Evolutionary conservation across 306 rosid genomes (phyloP), one percentile per base, ranked within the genome.

Genomic region (Prunus mira): DNA sequence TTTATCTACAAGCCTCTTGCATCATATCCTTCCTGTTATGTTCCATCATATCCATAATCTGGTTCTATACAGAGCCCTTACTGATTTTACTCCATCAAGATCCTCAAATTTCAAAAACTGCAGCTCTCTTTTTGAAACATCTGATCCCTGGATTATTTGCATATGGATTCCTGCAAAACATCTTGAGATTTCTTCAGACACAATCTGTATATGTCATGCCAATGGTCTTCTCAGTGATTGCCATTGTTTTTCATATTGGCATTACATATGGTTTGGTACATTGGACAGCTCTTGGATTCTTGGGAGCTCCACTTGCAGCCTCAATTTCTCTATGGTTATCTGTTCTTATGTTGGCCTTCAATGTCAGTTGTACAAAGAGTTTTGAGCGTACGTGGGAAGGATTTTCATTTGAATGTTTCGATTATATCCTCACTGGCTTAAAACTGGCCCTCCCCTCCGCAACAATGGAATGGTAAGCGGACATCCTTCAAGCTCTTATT

Each of bases 401-500:
- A 22, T 86, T 94, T 83, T 91, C 98, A 19, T 18, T 38, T 9
- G 80, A 87, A 18, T 83, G 90, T 9, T 79, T 90, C 34, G 6
- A 32, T 73, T 85, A 78, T 7, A 32, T 94, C 41, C 7, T 87
- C 9, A 55, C 81, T 9, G 80, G 78, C 79, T 74, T 94, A 65
- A 94, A 84, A 86, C 87, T 94, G 13, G 88, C 97, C 70, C 61
- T 94, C 28, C 90, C 96, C 22, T 94, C 96, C 20, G 93, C 90
- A 1, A 89, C 89, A 54, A 91, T 90, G 97, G 85, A 90, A 20
- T 90, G 98, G 96, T 90, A 80, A 87, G 91, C 74, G 14, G 55
- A 56, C 52, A 54, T 27, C 14, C 20, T 18, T 41, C 10, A 17
- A 0, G 6, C 1, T 3, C 50, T 74, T 54, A n/a, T 54, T 30